Evolutionary conservation across 805 yeast genomes (phyloP).

Genomic region (Teunomyces stri): DNA sequence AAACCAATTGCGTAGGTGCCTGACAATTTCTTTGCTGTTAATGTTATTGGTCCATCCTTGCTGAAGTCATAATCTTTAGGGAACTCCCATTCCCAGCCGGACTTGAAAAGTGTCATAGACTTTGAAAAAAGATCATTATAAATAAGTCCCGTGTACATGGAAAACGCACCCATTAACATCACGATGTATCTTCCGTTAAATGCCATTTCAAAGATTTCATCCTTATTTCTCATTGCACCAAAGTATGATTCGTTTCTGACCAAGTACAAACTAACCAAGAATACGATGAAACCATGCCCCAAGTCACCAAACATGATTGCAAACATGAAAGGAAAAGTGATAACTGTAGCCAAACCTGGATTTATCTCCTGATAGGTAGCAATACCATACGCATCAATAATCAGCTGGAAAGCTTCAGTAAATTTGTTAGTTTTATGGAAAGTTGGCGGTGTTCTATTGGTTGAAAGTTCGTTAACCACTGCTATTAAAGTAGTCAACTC

Average conservation of each 20-base stretch:
- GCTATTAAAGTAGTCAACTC: conserved; percentile 20
- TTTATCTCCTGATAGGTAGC: conserved; percentile 93
- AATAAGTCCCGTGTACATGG: conserved; percentile 91
- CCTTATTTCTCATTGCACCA: conserved; percentile 62
- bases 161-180: conserved; percentile 88
- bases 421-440: conserved; percentile 92
- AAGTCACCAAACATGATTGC: conserved; percentile 99
- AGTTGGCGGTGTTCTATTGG: conserved; percentile 91
- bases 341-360: conserved; percentile 91
- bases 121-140: conserved; percentile 93
- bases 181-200: conserved; percentile 88
- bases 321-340: conserved; percentile 97
- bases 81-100: conserved; percentile 84
- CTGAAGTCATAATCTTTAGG: conserved; percentile 72
- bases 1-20: conserved; percentile 77
- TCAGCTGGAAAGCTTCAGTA: conserved; percentile 87
- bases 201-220: conserved; percentile 97
- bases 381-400: conserved; percentile 93
- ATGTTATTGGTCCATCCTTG: conserved; percentile 38
- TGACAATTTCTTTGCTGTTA: conserved; percentile 65
- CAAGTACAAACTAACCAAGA: conserved; percentile 66
- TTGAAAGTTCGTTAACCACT: conserved; percentile 54
- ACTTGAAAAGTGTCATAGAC: conserved; percentile 80
- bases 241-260: conserved; percentile 74
- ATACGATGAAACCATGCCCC: conserved; percentile 89